Percentiles rank a stretch among this genome's conserved stretches.
Conservation (phyloP, 1,139 yeast genomes). For the Kazachstania sp. region DNA sequence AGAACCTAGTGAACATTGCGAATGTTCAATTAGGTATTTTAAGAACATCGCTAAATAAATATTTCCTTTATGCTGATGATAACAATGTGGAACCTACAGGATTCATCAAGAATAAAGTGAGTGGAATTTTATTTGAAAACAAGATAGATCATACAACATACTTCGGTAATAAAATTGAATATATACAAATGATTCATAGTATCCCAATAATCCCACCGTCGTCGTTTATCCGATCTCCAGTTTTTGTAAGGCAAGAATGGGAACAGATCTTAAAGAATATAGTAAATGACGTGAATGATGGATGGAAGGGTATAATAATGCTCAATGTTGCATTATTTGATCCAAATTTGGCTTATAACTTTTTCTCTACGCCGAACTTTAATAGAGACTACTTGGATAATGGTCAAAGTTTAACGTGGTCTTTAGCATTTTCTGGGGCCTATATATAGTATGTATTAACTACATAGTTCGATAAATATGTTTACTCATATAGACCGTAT, state of each 20-base stretch:
- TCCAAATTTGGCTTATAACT: conserved; percentile 56
- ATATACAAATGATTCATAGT: conserved; percentile 94
- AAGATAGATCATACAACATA: conserved; percentile 88
- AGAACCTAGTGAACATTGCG: conserved; percentile 46
- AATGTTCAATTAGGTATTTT: conserved; percentile 55
- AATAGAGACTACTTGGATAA: conserved; percentile 55
- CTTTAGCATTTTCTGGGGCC: conserved; percentile 63
- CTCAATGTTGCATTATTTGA: conserved; percentile 72
- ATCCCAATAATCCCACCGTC: conserved; percentile 84
- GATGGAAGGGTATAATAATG: conserved; percentile 83
- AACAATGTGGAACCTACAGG: conserved; percentile 44
- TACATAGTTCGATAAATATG: conserved; percentile 2
- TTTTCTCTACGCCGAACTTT: conserved; percentile 51
- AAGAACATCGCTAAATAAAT: conserved; percentile 49
- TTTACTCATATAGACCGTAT: conserved; percentile 15
- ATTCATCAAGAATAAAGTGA: conserved; percentile 56
- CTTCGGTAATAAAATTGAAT: conserved; percentile 68
- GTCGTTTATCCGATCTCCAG: conserved; percentile 59
- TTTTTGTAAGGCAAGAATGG: conserved; percentile 81
- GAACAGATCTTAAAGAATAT: conserved; percentile 40
- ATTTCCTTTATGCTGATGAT: conserved; percentile 48
- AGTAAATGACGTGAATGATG: conserved; percentile 51
- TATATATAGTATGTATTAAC: conserved; percentile 7
- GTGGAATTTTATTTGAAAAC: conserved; percentile 76
- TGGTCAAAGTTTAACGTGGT: conserved; percentile 90